These are phyloP conservation scores for Wallacemonas sp. DNA, from an alignment of 208 protist genomes.

Conservation along the genomic window DNA sequence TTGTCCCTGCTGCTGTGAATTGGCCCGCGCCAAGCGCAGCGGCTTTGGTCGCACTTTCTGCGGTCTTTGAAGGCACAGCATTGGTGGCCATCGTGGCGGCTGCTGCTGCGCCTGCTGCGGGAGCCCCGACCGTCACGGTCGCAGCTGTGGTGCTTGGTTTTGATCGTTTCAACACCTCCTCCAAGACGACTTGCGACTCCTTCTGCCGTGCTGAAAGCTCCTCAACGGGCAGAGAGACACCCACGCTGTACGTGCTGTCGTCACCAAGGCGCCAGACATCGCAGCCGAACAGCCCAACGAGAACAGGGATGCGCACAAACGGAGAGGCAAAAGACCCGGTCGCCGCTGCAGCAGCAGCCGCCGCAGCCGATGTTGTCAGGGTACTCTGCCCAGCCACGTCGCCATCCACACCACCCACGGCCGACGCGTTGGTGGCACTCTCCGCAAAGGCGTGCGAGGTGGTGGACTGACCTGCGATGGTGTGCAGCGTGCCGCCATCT, in stretches of 20 bases:
- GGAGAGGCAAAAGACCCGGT: neutral
- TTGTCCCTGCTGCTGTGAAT: no score
- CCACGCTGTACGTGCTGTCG: slow-evolving; percentile 29
- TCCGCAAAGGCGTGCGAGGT: no score
- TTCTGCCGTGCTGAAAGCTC: slow-evolving; percentile 1
- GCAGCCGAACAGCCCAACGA: slow-evolving; percentile 42
- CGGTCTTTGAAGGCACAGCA: no score
- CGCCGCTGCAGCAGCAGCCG: no score
- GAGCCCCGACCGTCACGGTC: neutral
- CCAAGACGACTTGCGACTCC: slow-evolving; percentile 5
- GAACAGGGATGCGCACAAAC: slow-evolving; percentile 9
- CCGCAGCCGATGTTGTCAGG: neutral
- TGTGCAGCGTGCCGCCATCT: no score
- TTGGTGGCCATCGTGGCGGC: neutral
- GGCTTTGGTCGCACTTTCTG: no score
- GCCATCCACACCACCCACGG: no score
- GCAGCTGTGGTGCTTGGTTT: neutral
- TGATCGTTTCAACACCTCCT: neutral
- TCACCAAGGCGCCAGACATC: slow-evolving; percentile 38
- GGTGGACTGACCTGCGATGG: no score
- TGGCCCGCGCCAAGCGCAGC: no score
- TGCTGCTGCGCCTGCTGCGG: neutral
- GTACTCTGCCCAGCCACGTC: no score
- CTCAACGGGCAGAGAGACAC: neutral
- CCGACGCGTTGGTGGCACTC: no score